phyloP scores from a whole-genome alignment of 352 stramenopile genomes.

The Phytopythium sindhum region DNA sequence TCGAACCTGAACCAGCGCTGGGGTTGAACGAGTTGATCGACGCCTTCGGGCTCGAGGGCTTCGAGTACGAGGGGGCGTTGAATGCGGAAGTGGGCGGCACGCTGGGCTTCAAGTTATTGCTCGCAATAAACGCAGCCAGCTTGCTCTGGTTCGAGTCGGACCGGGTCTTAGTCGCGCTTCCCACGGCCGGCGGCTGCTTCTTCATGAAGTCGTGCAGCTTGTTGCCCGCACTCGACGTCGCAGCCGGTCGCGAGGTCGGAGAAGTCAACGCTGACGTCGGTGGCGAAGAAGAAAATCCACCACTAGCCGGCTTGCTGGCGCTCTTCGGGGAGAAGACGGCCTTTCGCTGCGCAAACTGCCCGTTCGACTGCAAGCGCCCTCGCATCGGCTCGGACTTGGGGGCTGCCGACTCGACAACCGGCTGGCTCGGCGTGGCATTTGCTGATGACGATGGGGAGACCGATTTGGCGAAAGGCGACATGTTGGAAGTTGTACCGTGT shows the following conservation, averaged over 20 bases:
- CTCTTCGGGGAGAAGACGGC: slow-evolving; percentile 52
- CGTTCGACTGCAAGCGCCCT: slow-evolving; percentile 29
- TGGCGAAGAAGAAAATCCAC: slow-evolving; percentile 5
- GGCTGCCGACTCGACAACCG: slow-evolving; percentile 12
- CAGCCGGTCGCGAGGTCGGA: slow-evolving; percentile 11
- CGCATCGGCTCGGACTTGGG: slow-evolving; percentile 26
- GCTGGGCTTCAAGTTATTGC: slow-evolving; percentile 42
- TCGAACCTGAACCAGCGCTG: not conserved
- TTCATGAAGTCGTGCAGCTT: slow-evolving; percentile 81
- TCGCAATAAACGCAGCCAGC: slow-evolving; percentile 71
- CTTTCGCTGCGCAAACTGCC: slow-evolving; percentile 60
- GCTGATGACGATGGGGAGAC: slow-evolving; percentile 16
- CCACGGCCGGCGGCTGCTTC: slow-evolving; percentile 46
- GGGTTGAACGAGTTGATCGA: slow-evolving; percentile 34
- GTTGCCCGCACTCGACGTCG: slow-evolving; percentile 29
- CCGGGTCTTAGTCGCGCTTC: slow-evolving; percentile 31
- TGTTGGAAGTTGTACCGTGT: slow-evolving; percentile 16
- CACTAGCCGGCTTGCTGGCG: slow-evolving; percentile 17
- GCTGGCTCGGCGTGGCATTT: slow-evolving; percentile 10
- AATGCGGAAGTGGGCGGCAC: slow-evolving; percentile 19
- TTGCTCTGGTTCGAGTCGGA: slow-evolving; percentile 68
- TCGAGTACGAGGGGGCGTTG: slow-evolving; percentile 11
- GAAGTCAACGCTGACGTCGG: slow-evolving; percentile 10
- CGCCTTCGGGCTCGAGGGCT: slow-evolving; percentile 16
- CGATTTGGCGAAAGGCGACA: slow-evolving; percentile 28